Percentiles rank a stretch among this genome's conserved stretches.
phyloP scores from a whole-genome alignment of 2,329 filamentous ascomycete species.

The Venturia oleaginea region DNA sequence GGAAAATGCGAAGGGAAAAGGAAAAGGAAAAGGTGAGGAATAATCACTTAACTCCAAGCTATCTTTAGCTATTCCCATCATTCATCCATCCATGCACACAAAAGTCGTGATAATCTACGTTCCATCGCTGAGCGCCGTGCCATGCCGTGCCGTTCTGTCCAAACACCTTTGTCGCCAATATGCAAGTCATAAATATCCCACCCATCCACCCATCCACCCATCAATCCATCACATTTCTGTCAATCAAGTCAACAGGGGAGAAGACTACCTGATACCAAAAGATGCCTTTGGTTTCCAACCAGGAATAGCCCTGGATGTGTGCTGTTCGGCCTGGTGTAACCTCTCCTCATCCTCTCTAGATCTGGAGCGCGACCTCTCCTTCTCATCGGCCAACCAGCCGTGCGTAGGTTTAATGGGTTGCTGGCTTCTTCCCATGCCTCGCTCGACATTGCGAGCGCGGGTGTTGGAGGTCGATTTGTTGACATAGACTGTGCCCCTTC shows the following conservation, averaged over 20 bases:
- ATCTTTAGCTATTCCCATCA: background rate
- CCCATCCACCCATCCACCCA: background rate
- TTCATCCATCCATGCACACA: background rate
- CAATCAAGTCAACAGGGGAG: background rate
- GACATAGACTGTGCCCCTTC: slow-evolving; percentile 11
- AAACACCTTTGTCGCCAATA: background rate
- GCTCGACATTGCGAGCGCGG: background rate
- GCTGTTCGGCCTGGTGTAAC: background rate
- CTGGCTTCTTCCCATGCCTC: slow-evolving; percentile 1
- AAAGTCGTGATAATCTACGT: background rate
- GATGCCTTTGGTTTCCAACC: background rate
- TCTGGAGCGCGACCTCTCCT: slow-evolving; percentile 10
- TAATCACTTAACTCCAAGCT: background rate
- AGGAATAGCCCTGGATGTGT: background rate
- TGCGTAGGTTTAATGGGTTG: background rate
- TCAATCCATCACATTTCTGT: background rate
- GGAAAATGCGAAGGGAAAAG: background rate
- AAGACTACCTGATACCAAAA: background rate
- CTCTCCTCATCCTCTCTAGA: slow-evolving; percentile 7
- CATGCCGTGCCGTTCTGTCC: background rate
- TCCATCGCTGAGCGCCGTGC: background rate
- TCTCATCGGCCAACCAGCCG: slow-evolving; percentile 12
- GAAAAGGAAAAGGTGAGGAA: background rate
- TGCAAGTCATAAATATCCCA: background rate
- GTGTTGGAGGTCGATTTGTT: background rate